These are phyloP conservation scores for Hansenula anomala DNA, from an alignment of 1,139 yeast species.

Conservation along the genomic window DNA sequence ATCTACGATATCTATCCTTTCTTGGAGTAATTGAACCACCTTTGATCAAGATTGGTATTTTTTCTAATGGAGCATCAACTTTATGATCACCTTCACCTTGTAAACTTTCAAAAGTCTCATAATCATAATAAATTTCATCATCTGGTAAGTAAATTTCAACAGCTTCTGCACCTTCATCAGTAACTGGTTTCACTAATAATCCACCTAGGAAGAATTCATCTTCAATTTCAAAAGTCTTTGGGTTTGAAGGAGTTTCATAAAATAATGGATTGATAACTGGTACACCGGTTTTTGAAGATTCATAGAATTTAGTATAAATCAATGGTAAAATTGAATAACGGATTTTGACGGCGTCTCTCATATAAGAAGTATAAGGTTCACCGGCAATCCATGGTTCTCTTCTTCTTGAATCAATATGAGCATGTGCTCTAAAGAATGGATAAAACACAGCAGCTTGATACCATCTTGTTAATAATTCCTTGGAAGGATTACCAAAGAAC, in stretches of 20 bases:
- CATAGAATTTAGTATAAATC: constrained; percentile 75
- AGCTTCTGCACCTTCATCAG: constrained; percentile 43
- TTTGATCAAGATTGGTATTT: constrained; percentile 67
- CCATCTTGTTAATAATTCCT: constrained; percentile 85
- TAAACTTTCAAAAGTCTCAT: constrained; percentile 35
- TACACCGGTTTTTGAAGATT: constrained; percentile 52
- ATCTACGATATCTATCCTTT: constrained; percentile 75
- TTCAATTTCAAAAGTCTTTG: constrained; percentile 54
- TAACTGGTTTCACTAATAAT: constrained; percentile 77
- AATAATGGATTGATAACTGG: constrained; percentile 78
- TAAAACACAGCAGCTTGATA: constrained; percentile 94
- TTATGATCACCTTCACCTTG: constrained; percentile 33
- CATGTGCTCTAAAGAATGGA: constrained; percentile 95
- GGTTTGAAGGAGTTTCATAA: constrained; percentile 55
- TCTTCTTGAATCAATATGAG: constrained; percentile 88
- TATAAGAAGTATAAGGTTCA: constrained; percentile 64
- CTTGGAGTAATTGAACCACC: constrained; percentile 75
- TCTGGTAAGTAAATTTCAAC: constrained; percentile 63
- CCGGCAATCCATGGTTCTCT: constrained; percentile 90
- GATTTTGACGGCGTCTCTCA: constrained; percentile 65
- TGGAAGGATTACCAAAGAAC: constrained; percentile 83
- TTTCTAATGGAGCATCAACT: constrained; percentile 49
- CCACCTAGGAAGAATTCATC: constrained; percentile 88
- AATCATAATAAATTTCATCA: constrained; percentile 55
- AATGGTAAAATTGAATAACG: constrained; percentile 77